phyloP scores from a whole-genome alignment of 108 stramenopile species.

The Skeletonema tropicum region DNA sequence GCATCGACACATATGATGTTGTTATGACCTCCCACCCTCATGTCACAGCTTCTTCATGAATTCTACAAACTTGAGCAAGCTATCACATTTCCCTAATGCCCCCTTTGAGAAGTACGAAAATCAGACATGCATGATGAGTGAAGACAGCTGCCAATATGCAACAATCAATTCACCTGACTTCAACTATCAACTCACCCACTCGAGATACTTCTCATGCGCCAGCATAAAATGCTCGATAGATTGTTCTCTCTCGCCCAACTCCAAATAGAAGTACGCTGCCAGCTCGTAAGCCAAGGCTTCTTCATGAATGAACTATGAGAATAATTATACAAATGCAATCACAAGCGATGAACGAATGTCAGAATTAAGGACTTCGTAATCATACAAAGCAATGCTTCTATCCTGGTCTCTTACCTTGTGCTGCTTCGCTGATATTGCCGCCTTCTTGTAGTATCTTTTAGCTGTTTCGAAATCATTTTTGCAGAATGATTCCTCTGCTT shows the following conservation, averaged over 20 bases:
- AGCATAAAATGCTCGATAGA: background rate
- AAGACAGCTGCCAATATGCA: too few relatives aligned
- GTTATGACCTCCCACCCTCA: too few relatives aligned
- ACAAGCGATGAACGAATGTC: background rate
- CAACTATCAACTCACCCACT: too few relatives aligned
- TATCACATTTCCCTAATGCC: too few relatives aligned
- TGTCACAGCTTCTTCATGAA: too few relatives aligned
- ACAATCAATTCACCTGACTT: too few relatives aligned
- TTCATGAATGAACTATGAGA: background rate
- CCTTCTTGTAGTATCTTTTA: background rate
- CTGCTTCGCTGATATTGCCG: background rate
- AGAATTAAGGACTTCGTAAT: background rate
- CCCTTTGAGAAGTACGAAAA: too few relatives aligned
- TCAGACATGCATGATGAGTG: too few relatives aligned
- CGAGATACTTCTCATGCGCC: too few relatives aligned
- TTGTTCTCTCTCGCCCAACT: background rate
- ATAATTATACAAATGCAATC: background rate
- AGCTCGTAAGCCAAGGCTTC: background rate
- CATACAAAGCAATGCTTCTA: background rate
- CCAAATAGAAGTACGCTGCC: too few relatives aligned
- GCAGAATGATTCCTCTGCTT: slow-evolving; percentile 8
- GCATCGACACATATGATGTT: too few relatives aligned
- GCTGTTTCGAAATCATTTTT: background rate
- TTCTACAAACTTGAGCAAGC: too few relatives aligned
- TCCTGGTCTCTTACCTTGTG: background rate